phyloP scores from a whole-genome alignment of 2,329 filamentous ascomycete species.

The Arthrinium phaeospermum region DNA sequence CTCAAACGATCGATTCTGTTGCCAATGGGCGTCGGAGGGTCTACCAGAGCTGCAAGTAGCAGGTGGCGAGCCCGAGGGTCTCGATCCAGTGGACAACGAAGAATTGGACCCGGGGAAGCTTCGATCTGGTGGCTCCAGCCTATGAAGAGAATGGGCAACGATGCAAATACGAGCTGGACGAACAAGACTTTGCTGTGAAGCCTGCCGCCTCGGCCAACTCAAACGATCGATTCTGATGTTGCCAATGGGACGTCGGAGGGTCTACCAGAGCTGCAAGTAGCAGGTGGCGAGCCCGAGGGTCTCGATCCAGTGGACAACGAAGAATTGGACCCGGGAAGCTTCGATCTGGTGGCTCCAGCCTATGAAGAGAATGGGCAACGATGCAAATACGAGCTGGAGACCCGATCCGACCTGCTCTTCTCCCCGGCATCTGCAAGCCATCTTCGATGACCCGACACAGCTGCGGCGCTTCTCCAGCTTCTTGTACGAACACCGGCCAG shows the following conservation, averaged over 20 bases:
- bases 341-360: slow-evolving; percentile 50
- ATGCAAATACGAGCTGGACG: slow-evolving; percentile 60
- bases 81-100: slow-evolving; percentile 42
- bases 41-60: slow-evolving; percentile 34
- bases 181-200: background rate
- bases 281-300: slow-evolving; percentile 34
- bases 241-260: background rate
- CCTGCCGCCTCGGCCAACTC: background rate
- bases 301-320: slow-evolving; percentile 43
- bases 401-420: slow-evolving; percentile 67
- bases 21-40: background rate
- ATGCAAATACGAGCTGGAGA: slow-evolving; percentile 61
- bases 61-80: slow-evolving; percentile 34
- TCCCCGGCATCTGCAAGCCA: slow-evolving; percentile 68
- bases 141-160: slow-evolving; percentile 32
- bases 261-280: slow-evolving; percentile 33
- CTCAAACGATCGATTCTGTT: background rate
- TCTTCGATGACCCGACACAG: slow-evolving; percentile 67
- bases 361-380: slow-evolving; percentile 32
- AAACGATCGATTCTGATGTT: background rate
- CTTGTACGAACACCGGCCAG: slow-evolving; percentile 61
- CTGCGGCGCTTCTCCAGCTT: slow-evolving; percentile 72
- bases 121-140: slow-evolving; percentile 50
- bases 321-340: slow-evolving; percentile 42
- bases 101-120: slow-evolving; percentile 43